Base-by-base conservation (phyloP, 495 filamentous ascomycete species). In the Penicillium salamii region DNA sequence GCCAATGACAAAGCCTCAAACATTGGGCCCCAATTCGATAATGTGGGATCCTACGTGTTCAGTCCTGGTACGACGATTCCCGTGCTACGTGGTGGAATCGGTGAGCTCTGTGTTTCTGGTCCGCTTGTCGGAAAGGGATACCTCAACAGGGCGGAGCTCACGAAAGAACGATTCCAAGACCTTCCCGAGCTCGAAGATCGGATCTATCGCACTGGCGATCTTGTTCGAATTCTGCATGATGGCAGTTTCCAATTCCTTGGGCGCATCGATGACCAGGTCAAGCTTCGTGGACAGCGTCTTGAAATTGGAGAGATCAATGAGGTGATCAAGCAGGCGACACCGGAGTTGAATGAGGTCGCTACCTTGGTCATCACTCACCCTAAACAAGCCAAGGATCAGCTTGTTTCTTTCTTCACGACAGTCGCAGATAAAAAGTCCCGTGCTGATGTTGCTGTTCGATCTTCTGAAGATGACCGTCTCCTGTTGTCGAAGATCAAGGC, bases 111-210 rank as follows among this genome's bases (percentile, higher is more conserved):
- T 57, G 83, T 96, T 24, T 87, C 86, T 5, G 91, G 91, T 0
- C 86, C 84, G 49, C 74, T 97, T 5, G 90, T 97, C 26, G 91
- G 86, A 6, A 90, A 86, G 55, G 91, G 91, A 0, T 97, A 97
- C 55, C 74, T 93, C 32, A 91, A 91, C 34, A 78, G 89, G 3
- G 76, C 81, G 3, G 81, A 90, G 24, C 69, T 73, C 17, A 70
- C 67, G 7, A 51, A 53, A 28, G 61, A 62, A 35, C 68, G 73
- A 13, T 78, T 76, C 46, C 59, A 69, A 17, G 57, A 55, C 5
- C 55, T 67, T 3, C 71, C 69, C 34, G 57, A 61, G 28, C 50
- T 35, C 20, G 63, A 61, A 13, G 62, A 68, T 41, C 75, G 62
- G 36, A 72, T 78, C 53, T 78, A 78, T 34, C 61, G 74, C 14